Evolutionary conservation across 2,329 filamentous ascomycete species (phyloP).

Genomic region (Delphinella strobiligena): DNA sequence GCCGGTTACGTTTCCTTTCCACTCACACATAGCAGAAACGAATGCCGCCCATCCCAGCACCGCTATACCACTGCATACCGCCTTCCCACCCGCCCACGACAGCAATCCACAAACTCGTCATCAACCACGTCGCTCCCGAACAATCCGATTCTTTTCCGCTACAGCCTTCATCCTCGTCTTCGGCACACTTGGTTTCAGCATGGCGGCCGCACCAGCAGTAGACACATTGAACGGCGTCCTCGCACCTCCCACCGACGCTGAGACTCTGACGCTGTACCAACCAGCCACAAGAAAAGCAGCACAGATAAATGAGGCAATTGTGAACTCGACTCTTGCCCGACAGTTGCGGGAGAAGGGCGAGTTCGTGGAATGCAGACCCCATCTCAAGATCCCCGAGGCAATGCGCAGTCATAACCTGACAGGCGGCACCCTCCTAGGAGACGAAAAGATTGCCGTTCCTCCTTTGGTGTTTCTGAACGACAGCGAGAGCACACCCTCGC

Average conservation of each 20-base stretch:
- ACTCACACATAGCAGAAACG: too few species aligned
- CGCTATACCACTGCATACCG: background rate
- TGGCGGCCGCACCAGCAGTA: conserved; percentile 43
- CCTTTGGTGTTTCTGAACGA: conserved; percentile 56
- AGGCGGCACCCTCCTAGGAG: conserved; percentile 63
- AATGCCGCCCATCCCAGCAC: background rate
- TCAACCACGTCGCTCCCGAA: conserved; percentile 12
- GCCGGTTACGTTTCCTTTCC: background rate
- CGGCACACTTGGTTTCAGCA: conserved; percentile 43
- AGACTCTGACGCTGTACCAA: conserved; percentile 56
- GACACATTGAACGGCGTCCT: conserved; percentile 37
- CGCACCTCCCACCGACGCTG: conserved; percentile 53
- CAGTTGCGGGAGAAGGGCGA: conserved; percentile 54
- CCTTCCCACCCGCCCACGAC: conserved; percentile 1
- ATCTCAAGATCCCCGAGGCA: conserved; percentile 67
- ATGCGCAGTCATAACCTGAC: conserved; percentile 69
- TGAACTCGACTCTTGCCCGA: conserved; percentile 60
- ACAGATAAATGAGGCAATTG: conserved; percentile 61
- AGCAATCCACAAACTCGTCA: conserved; percentile 1
- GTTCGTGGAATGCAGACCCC: conserved; percentile 67
- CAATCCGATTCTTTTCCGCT: conserved; percentile 31
- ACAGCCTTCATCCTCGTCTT: conserved; percentile 35
- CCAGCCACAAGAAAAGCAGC: conserved; percentile 38
- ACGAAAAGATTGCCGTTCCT: conserved; percentile 66
- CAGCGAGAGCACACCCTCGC: conserved; percentile 40